These are phyloP conservation scores for Paxillus rubicundulus DNA, from an alignment of 768 basidiomycete species.

Conservation along the genomic window DNA sequence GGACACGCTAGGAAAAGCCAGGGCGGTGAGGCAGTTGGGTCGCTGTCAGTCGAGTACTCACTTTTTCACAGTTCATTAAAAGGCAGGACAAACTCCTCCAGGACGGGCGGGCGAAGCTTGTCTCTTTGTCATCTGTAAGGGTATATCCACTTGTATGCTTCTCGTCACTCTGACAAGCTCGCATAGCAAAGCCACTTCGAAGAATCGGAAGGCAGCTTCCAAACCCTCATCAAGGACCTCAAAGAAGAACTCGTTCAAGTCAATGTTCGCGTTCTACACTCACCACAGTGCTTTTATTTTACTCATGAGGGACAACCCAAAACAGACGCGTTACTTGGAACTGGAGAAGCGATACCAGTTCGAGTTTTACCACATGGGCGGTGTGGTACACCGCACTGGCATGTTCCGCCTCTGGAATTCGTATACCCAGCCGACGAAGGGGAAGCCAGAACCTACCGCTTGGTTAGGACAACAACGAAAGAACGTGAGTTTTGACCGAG, in stretches of 20 bases:
- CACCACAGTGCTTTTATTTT: neutral
- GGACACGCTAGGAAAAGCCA: slow-evolving; percentile 80
- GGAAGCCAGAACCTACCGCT: slow-evolving; percentile 51
- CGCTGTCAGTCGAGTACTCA: slow-evolving; percentile 1
- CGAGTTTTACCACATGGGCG: slow-evolving; percentile 82
- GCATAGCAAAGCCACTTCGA: slow-evolving; percentile 53
- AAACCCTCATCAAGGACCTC: slow-evolving; percentile 61
- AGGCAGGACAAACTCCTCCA: slow-evolving; percentile 87
- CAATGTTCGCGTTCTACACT: slow-evolving; percentile 39
- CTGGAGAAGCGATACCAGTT: slow-evolving; percentile 58
- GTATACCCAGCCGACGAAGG: slow-evolving; percentile 46
- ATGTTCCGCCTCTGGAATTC: slow-evolving; percentile 63
- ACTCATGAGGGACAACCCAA: slow-evolving; percentile 1
- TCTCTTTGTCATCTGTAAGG: slow-evolving; percentile 45
- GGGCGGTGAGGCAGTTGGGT: slow-evolving; percentile 45
- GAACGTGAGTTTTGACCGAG: slow-evolving; percentile 31
- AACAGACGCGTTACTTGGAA: slow-evolving; percentile 51
- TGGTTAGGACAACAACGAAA: slow-evolving; percentile 71
- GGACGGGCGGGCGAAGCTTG: slow-evolving; percentile 67
- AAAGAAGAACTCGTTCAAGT: slow-evolving; percentile 60
- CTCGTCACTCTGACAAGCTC: slow-evolving; percentile 4
- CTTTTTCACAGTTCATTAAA: slow-evolving; percentile 73
- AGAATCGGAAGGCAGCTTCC: slow-evolving; percentile 67
- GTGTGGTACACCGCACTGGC: slow-evolving; percentile 68
- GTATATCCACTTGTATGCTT: slow-evolving; percentile 1